Percentiles rank a stretch among this genome's conserved stretches.
These are phyloP conservation scores for Solanum bulbocastanum DNA, from an alignment of 257 asterid species.

Conservation along the genomic window DNA sequence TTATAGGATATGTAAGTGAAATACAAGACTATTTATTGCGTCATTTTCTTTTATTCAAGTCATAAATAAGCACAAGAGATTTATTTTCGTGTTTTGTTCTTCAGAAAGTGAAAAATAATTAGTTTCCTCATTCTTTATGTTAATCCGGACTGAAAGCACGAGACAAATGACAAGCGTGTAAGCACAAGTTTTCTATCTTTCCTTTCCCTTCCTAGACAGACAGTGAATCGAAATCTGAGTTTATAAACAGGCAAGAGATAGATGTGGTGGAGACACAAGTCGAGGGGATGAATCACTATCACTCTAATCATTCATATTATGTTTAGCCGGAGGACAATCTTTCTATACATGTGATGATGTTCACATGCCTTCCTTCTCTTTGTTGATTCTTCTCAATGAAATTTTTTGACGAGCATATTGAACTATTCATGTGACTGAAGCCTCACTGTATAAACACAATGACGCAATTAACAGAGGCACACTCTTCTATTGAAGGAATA, in stretches of 20 bases:
- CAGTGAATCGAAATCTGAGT: no score
- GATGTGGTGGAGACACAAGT: no score
- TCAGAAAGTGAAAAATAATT: not conserved
- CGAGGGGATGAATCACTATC: no score
- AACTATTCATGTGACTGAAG: not conserved
- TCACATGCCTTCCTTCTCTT: not conserved
- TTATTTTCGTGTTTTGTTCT: not conserved
- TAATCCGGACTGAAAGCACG: no score
- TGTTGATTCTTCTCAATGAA: not conserved
- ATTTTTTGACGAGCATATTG: not conserved
- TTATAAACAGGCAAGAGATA: no score
- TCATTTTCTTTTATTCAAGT: not conserved
- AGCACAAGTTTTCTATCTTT: no score
- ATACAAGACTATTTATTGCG: not conserved
- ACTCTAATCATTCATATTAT: no score
- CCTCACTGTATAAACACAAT: not conserved
- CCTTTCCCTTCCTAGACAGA: no score
- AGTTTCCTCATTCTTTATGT: not conserved
- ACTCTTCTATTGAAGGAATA: not conserved
- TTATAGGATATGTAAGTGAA: not conserved
- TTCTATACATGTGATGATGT: not conserved
- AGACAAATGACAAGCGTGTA: no score
- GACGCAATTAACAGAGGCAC: not conserved
- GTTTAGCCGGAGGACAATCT: not conserved
- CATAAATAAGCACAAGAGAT: not conserved